These are phyloP conservation scores for Fraxinus baroniana DNA, from an alignment of 305 asterid species.

Conservation along the genomic window DNA sequence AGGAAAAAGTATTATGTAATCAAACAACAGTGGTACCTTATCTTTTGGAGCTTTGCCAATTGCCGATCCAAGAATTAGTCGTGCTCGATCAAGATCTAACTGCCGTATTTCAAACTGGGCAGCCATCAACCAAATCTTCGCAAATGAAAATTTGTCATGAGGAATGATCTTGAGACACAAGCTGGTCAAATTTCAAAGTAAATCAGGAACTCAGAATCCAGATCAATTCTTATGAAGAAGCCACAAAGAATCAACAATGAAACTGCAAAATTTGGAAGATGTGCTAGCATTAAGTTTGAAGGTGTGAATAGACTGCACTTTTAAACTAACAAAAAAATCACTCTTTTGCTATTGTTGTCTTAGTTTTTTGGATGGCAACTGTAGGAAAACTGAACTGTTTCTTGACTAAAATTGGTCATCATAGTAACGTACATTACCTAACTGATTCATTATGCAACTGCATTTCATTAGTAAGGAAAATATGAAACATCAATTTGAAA, in stretches of 20 bases:
- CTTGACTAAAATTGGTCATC: not conserved
- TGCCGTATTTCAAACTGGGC: slow-evolving; percentile 80
- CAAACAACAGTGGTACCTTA: slow-evolving; percentile 41
- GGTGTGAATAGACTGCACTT: not conserved
- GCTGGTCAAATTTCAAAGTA: slow-evolving; percentile 29
- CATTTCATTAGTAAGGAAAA: not conserved
- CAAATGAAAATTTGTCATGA: slow-evolving; percentile 64
- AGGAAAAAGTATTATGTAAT: not conserved
- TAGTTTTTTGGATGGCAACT: not conserved
- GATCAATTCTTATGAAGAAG: not conserved
- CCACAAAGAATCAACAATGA: not conserved
- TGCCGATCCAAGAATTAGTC: slow-evolving; percentile 72
- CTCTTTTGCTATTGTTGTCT: not conserved
- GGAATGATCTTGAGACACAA: slow-evolving; percentile 68
- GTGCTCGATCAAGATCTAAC: slow-evolving; percentile 63
- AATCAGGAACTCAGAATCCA: slow-evolving; percentile 2
- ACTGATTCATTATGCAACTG: not conserved
- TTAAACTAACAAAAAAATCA: not conserved
- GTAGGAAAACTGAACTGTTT: not conserved
- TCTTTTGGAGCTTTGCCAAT: slow-evolving; percentile 94
- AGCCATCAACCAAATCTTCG: slow-evolving; percentile 80
- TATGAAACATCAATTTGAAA: not conserved
- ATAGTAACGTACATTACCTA: not conserved
- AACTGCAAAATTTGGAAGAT: not conserved
- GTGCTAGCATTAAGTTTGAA: not conserved